Evolutionary conservation across 2,329 filamentous ascomycete species (phyloP), one percentile per base, ranked within the genome.

Genomic region (Epichloe gansuensis): DNA sequence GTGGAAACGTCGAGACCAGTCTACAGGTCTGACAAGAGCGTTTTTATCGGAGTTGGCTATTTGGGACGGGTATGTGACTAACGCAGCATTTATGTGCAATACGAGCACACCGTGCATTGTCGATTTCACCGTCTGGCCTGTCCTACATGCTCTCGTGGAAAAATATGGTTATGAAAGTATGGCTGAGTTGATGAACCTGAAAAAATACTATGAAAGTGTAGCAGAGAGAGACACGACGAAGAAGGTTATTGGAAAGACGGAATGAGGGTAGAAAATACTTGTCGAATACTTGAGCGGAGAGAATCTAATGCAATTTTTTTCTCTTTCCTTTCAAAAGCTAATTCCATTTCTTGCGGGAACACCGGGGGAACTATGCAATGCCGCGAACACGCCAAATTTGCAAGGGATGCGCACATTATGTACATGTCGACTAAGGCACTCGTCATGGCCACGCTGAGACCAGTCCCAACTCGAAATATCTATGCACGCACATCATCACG

Each of bases 51-150:
- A 69, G 43, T 60, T 78, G 4, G 56, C 55, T 4, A 50, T 59
- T 1, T 78, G 74, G 74, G 66, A 76, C 27, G 51, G 44, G 4
- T 68, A 69, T 44, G 64, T 63, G 0, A 52, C 53, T n/a, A 43
- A 40, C 13, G 11, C 43, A 35, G 5, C 25, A 2, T 50, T 41
- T 13, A 38, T 39, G 25, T 46, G 39, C 36, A 46, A 40, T 23
- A 17, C 35, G 9, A 23, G 13, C 38, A 40, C 17, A 25, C 35
- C n/a, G 13, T 36, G 31, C 2, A 41, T 54, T 36, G 53, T 73
- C 0, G 80, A 83, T 61, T 82, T 74, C 60, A 76, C 75, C 0
- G 60, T 81, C 3, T 81, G 76, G 74, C 78, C 80, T 1, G 68
- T 79, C 13, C 57, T 83, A 53, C 64, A 78, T 53, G 68, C 68